A percentile compares a stretch with the other conserved stretches of the same genome.
These are phyloP conservation scores for Naegleria fowleri DNA, from an alignment of 208 protist genomes.

Conservation along the genomic window DNA sequence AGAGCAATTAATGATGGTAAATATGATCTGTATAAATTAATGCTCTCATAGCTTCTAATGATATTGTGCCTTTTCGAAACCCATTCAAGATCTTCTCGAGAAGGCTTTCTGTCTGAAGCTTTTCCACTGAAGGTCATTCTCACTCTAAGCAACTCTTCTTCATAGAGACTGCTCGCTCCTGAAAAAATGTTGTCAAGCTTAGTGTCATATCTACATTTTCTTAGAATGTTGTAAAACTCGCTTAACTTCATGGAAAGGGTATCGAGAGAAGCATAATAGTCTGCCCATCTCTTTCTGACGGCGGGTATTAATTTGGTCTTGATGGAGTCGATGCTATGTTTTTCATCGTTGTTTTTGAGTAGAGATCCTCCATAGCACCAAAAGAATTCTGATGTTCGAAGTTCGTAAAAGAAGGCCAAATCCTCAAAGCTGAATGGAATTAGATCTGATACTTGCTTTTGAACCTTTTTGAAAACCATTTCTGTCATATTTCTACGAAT, in stretches of 20 bases:
- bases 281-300: background rate
- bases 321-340: background rate
- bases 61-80: background rate
- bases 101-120: background rate
- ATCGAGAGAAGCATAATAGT: background rate
- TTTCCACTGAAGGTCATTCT: constrained; percentile 2
- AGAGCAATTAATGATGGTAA: background rate
- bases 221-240: background rate
- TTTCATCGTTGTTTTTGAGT: background rate
- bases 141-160: background rate
- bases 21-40: background rate
- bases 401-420: constrained; percentile 2
- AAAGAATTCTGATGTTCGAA: background rate
- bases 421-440: background rate
- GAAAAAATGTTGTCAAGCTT: background rate
- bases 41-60: background rate
- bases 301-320: background rate
- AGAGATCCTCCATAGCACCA: background rate
- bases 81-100: background rate
- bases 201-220: background rate
- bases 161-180: background rate
- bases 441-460: background rate
- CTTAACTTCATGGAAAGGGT: background rate
- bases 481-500: background rate
- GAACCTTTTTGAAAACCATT: background rate